A percentile compares a stretch with the other conserved stretches of the same genome.
These are phyloP conservation scores for Geotrichum carabidarum DNA, from an alignment of 1,139 yeast species.

Conservation along the genomic window DNA sequence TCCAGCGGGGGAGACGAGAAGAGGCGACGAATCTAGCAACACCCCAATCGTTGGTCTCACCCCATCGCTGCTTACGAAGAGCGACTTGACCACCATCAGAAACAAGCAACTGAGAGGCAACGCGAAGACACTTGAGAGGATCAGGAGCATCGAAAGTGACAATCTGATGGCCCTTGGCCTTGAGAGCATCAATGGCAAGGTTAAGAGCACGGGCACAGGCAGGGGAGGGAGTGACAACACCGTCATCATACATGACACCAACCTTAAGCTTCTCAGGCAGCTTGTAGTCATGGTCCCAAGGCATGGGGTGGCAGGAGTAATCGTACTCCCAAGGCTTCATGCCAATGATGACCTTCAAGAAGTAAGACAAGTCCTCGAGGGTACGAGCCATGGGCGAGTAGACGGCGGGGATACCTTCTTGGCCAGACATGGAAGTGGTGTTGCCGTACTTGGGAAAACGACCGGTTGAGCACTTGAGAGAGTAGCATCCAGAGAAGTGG, in stretches of 20 bases:
- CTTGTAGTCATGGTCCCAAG: conserved; percentile 50
- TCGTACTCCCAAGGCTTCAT: conserved; percentile 66
- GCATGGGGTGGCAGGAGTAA: conserved; percentile 50
- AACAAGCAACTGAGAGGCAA: conserved; percentile 39
- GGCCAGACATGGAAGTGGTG: conserved; percentile 53
- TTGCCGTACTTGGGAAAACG: conserved; percentile 47
- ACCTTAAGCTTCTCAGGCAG: conserved; percentile 45
- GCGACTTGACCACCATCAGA: conserved; percentile 38
- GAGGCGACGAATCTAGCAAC: conserved; percentile 35
- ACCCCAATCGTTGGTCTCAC: conserved; percentile 40
- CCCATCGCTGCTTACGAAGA: conserved; percentile 33
- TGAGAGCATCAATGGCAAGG: conserved; percentile 44
- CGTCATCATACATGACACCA: conserved; percentile 45
- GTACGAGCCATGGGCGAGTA: conserved; percentile 56
- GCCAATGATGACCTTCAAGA: conserved; percentile 52
- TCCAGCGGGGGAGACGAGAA: conserved; percentile 36
- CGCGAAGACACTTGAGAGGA: conserved; percentile 39
- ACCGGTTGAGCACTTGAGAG: conserved; percentile 47
- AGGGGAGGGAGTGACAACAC: conserved; percentile 53
- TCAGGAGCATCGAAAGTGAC: conserved; percentile 55
- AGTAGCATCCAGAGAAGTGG: conserved; percentile 46
- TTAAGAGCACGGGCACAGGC: conserved; percentile 56
- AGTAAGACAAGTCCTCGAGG: conserved; percentile 58
- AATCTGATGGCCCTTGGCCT: conserved; percentile 54
- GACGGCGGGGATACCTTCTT: conserved; percentile 51